Evolutionary conservation across 768 basidiomycete genomes (phyloP).

Genomic region (Leccinum subgranulosum): DNA sequence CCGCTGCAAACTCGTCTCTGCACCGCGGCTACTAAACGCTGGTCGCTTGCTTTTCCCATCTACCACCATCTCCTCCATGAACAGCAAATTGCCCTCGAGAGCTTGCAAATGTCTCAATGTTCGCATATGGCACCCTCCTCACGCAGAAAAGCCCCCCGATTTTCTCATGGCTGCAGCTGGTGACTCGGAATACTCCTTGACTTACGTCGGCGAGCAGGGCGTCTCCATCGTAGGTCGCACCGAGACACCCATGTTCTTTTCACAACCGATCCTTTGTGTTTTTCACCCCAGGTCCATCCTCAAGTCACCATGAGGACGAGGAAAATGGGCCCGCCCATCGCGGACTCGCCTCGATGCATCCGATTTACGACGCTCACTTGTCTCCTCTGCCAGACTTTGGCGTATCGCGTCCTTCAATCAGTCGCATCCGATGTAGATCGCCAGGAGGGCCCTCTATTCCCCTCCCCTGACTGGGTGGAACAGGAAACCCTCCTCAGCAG

Average conservation of each 20-base stretch:
- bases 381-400: constrained; percentile 59
- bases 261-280: constrained; percentile 6
- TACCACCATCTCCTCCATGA: constrained; percentile 17
- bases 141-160: constrained; percentile 29
- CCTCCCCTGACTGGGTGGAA: constrained; percentile 76
- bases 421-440: constrained; percentile 55
- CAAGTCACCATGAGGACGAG: constrained; percentile 68
- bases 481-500: constrained; percentile 64
- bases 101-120: constrained; percentile 76
- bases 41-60: constrained; percentile 15
- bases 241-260: neutral
- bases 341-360: constrained; percentile 45
- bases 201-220: constrained; percentile 67
- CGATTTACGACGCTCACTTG: constrained; percentile 68
- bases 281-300: constrained; percentile 50
- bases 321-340: constrained; percentile 41
- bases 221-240: constrained; percentile 54
- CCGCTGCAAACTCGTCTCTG: constrained; percentile 19
- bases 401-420: constrained; percentile 68
- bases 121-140: constrained; percentile 43
- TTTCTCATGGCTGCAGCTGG: constrained; percentile 27
- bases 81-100: constrained; percentile 29
- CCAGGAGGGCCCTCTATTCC: constrained; percentile 62
- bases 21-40: constrained; percentile 24
- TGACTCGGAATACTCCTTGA: constrained; percentile 44